These are phyloP conservation scores for Ceratobasidium sp. DNA, from an alignment of 1,284 basidiomycete genomes.

Conservation along the genomic window DNA sequence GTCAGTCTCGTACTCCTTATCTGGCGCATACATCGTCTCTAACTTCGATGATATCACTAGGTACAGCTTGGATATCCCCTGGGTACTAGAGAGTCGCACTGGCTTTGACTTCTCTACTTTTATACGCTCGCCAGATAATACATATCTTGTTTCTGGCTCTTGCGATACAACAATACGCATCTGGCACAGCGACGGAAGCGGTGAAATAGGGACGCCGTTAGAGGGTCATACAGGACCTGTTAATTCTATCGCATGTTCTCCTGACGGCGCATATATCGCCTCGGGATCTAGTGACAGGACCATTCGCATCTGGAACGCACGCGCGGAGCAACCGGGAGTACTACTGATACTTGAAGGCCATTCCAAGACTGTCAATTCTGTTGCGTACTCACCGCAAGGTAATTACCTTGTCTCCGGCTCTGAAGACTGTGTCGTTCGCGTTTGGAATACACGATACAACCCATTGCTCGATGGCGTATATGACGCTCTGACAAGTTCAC, in stretches of 20 bases:
- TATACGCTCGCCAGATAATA: conserved; percentile 38
- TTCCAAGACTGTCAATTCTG: not conserved
- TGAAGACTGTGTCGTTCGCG: not conserved
- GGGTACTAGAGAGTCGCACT: too few relatives aligned
- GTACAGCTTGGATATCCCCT: not conserved
- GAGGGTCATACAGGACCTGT: conserved; percentile 5
- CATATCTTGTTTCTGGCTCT: conserved; percentile 34
- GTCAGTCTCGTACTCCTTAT: not conserved
- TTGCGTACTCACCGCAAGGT: not conserved
- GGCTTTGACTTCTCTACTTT: too few relatives aligned
- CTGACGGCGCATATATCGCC: not conserved
- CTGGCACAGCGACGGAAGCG: conserved; percentile 30
- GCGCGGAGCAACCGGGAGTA: not conserved
- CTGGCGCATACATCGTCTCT: not conserved
- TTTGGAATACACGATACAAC: not conserved
- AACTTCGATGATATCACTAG: not conserved
- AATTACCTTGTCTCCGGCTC: not conserved
- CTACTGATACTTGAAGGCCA: too few relatives aligned
- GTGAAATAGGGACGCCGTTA: not conserved
- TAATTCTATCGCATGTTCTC: not conserved
- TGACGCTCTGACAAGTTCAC: too few relatives aligned
- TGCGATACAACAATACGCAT: conserved; percentile 37
- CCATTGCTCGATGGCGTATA: too few relatives aligned
- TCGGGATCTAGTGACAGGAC: conserved; percentile 6
- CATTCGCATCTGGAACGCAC: not conserved